Conservation (phyloP, 2,329 filamentous ascomycete genomes). For the Penicillium corylophilum region DNA sequence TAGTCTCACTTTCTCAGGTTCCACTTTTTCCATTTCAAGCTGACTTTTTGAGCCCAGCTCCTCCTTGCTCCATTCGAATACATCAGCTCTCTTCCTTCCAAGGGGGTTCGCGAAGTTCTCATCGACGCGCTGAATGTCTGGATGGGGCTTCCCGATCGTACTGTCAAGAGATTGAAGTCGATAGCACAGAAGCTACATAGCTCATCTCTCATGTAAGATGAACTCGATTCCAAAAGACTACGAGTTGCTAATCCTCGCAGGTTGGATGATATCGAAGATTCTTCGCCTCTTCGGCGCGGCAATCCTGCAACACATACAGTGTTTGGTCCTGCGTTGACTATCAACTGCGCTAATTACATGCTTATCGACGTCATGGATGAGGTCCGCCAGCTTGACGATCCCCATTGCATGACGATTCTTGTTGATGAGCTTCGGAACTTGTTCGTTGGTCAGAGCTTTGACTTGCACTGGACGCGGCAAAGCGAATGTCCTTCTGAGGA, state of each 20-base stretch:
- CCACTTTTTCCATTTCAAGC: not conserved
- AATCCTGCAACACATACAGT: constrained; percentile 45
- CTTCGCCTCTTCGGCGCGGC: constrained; percentile 43
- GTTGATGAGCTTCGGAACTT: constrained; percentile 39
- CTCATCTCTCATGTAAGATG: constrained; percentile 36
- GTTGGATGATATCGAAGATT: constrained; percentile 49
- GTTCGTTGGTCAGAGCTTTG: constrained; percentile 42
- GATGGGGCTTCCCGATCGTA: constrained; percentile 34
- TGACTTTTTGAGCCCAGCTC: not conserved
- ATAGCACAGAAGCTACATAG: constrained; percentile 41
- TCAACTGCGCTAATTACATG: constrained; percentile 49
- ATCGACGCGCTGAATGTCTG: constrained; percentile 42
- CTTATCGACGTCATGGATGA: constrained; percentile 41
- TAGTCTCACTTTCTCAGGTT: not conserved
- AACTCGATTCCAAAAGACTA: not conserved
- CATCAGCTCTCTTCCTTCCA: constrained; percentile 35
- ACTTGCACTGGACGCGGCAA: constrained; percentile 42
- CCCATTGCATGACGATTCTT: constrained; percentile 36
- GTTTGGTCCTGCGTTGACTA: constrained; percentile 46
- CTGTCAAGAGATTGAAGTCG: constrained; percentile 33
- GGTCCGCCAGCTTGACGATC: constrained; percentile 30
- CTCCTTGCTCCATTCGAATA: constrained; percentile 31
- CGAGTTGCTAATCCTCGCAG: constrained; percentile 5
- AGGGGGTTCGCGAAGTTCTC: constrained; percentile 38
- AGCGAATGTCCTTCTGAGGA: constrained; percentile 37